Base-by-base conservation (phyloP, 352 stramenopile genomes). In the Phytophthora pluvialis region DNA sequence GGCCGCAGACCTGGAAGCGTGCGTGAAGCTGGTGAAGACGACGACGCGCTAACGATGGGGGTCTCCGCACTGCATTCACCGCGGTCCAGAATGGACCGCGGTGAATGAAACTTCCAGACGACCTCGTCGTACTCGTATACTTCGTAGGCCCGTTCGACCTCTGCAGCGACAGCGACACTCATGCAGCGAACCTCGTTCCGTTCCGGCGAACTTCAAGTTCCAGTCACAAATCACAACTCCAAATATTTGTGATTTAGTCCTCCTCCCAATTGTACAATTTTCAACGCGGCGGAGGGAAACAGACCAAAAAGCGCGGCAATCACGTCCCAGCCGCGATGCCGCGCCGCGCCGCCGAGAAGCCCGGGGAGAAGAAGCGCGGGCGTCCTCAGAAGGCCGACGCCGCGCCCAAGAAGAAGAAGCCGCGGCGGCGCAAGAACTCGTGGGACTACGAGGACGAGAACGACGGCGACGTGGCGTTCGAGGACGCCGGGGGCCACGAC, bases 401-500 rank as follows among this genome's bases (percentile, higher is more conserved):
- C 1, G 18, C 5, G 1, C 25, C 47, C 16, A 64, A 68, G 18
- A 75, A 75, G 62, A 64, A 67, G 13, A 72, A 72, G 55, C 43
- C 39, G n/a, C 58, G 58, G 2, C 62, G 49, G 15, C 55, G 53
- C 13, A 66, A 62, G 40, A 70, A 55, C 16, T 72, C 56, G 7
- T 57, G 48, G 62, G 63, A 81, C 43, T 72, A 82, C 31, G 68
- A 79, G 10, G 67, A 78, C 32, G 64, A 29, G 5, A 15, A 71
- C 39, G 63, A 73, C 28, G 39, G 51, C 9, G 73, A 80, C 38
- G 67, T 52, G 18, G 68, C 67, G 13, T 64, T 67, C 21, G 39
- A 67, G n/a, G 46, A 57, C 47, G 63, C 40, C 12, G 58, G 26
- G 31, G 21, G 21, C 21, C 1, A 2, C 21, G 63, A 72, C 12